These are phyloP conservation scores for Penicillium verrucosum DNA, from an alignment of 2,329 filamentous ascomycete genomes.

Conservation along the genomic window DNA sequence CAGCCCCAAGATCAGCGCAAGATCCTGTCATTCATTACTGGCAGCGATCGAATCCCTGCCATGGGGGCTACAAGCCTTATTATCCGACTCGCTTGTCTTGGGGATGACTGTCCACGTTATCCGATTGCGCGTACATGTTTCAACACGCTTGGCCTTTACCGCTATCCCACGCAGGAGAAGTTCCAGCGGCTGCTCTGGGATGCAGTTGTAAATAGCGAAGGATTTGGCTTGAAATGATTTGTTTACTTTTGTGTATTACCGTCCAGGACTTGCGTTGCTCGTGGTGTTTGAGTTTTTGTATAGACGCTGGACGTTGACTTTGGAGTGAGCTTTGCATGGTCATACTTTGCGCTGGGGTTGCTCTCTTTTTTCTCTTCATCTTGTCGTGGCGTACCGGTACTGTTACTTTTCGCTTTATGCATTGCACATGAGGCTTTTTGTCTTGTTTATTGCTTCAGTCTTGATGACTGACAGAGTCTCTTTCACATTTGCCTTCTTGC, in stretches of 20 bases:
- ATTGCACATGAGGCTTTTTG: neutral
- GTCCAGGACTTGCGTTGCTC: neutral
- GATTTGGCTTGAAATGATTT: slow-evolving; percentile 74
- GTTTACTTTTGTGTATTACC: neutral
- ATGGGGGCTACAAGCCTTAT: slow-evolving; percentile 77
- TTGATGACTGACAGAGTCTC: neutral
- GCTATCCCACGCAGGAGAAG: slow-evolving; percentile 64
- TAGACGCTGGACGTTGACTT: slow-evolving; percentile 13
- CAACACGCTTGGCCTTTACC: slow-evolving; percentile 75
- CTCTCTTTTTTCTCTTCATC: neutral
- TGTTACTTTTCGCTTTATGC: neutral
- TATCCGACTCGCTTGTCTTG: slow-evolving; percentile 72
- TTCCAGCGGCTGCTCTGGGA: slow-evolving; percentile 74
- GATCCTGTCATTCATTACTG: slow-evolving; percentile 81
- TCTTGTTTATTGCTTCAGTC: neutral
- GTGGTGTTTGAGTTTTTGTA: slow-evolving; percentile 5
- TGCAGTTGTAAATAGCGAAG: slow-evolving; percentile 85
- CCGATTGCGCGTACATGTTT: slow-evolving; percentile 90
- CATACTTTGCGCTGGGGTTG: neutral
- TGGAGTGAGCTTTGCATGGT: neutral
- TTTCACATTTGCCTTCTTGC: neutral
- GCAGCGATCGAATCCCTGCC: slow-evolving; percentile 84
- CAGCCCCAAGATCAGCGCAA: slow-evolving; percentile 68
- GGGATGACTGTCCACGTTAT: slow-evolving; percentile 69
- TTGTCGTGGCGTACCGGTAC: neutral